Percentiles rank a stretch among this genome's conserved stretches.
These are phyloP conservation scores for Neurospora sp. DNA, from an alignment of 495 filamentous ascomycete species.

Conservation along the genomic window DNA sequence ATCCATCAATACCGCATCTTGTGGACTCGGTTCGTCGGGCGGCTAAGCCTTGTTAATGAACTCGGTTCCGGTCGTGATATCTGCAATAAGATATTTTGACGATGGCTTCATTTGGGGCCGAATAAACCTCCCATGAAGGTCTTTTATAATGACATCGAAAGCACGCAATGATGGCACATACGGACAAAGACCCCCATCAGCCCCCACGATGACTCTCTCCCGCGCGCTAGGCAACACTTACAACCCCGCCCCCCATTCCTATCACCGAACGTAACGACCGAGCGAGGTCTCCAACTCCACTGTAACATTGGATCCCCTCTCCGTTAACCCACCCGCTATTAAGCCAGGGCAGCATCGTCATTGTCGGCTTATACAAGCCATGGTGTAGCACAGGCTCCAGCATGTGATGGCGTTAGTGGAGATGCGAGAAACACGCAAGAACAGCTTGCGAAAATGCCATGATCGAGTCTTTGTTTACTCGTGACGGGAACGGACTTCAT, in stretches of 20 bases:
- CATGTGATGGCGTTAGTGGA: not conserved
- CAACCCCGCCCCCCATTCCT: not conserved
- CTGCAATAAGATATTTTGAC: not conserved
- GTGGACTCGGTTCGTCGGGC: not conserved
- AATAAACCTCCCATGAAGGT: not conserved
- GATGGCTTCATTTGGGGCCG: not conserved
- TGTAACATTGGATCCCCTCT: not conserved
- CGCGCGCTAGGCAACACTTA: not conserved
- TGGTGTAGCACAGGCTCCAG: not conserved
- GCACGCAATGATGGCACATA: not conserved
- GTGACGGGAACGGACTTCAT: not conserved
- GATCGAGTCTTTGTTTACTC: not conserved
- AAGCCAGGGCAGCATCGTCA: not conserved
- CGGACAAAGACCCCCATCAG: not conserved
- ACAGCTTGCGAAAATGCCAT: not conserved
- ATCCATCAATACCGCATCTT: not conserved
- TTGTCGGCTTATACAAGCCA: not conserved
- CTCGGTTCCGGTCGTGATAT: not conserved
- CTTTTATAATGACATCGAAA: not conserved
- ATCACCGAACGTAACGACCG: not conserved
- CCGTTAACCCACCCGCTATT: not conserved
- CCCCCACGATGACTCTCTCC: not conserved
- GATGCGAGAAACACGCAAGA: not conserved
- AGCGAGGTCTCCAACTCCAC: not conserved
- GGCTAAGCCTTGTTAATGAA: not conserved